Evolutionary conservation across 257 asterid species (phyloP).

Genomic region (Penstemon barbatus): DNA sequence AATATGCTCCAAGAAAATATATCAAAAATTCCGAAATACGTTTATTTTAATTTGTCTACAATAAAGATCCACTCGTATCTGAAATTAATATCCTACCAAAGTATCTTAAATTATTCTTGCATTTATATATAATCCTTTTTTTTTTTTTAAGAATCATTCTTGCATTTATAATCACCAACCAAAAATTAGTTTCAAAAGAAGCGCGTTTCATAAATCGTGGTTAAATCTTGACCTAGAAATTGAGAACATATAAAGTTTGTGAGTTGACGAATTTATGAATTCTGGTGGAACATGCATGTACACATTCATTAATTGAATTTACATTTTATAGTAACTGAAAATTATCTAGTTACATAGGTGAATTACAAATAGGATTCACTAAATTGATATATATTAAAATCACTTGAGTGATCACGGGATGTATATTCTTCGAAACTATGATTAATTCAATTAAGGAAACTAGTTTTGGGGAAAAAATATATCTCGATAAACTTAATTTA

Average conservation of each 20-base stretch:
- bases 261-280: not conserved
- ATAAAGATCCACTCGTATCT: slow-evolving; percentile 23
- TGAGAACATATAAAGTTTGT: slow-evolving; percentile 18
- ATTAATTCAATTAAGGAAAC: no score
- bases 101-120: slow-evolving; percentile 13
- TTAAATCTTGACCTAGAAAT: slow-evolving; percentile 12
- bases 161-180: no score
- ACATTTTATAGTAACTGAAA: no score
- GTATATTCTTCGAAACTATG: no score
- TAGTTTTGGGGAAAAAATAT: no score
- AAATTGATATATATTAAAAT: no score
- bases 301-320: no score
- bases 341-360: no score
- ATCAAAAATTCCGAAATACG: slow-evolving; percentile 11
- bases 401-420: no score
- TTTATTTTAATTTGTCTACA: not conserved
- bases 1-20: slow-evolving; percentile 5
- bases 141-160: no score
- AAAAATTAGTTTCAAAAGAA: slow-evolving; percentile 5
- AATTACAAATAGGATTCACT: no score
- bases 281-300: not conserved
- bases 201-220: slow-evolving; percentile 25
- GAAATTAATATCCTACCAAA: slow-evolving; percentile 30
- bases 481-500: no score
- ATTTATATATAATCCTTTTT: not conserved